Conservation (phyloP, 768 basidiomycete genomes). For the Terana coerulea region DNA sequence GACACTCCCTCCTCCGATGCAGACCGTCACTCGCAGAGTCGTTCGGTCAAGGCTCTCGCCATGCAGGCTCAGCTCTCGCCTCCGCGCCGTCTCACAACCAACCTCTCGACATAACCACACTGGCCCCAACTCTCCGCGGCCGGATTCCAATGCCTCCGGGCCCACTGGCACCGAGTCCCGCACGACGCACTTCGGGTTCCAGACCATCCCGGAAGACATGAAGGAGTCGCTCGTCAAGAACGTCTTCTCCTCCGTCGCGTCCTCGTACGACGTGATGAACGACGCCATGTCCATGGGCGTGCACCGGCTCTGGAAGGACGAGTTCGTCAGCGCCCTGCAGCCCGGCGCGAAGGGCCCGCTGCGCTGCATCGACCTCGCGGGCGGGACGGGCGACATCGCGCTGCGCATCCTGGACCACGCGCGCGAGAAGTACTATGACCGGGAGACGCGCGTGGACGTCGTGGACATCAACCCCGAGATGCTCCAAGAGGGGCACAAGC, state of each 20-base stretch:
- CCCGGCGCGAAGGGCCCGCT: constrained; percentile 73
- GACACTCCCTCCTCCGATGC: constrained; percentile 10
- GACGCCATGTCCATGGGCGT: constrained; percentile 97
- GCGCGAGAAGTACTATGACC: constrained; percentile 81
- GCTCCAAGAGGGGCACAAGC: constrained; percentile 85
- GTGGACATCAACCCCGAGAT: constrained; percentile 96
- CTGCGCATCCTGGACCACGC: constrained; percentile 90
- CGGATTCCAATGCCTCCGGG: neutral
- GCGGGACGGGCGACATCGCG: constrained; percentile 97
- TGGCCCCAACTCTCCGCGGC: neutral
- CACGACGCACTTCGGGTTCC: constrained; percentile 92
- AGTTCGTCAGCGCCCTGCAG: constrained; percentile 69
- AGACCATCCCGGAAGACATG: constrained; percentile 75
- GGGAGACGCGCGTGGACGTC: constrained; percentile 85
- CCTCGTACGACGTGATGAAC: constrained; percentile 97
- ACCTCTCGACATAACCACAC: constrained; percentile 1
- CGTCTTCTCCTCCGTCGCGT: constrained; percentile 95
- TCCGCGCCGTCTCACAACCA: neutral
- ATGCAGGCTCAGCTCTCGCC: constrained; percentile 5
- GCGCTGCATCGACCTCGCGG: constrained; percentile 92
- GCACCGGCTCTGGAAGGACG: constrained; percentile 96
- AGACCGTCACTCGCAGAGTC: constrained; percentile 14
- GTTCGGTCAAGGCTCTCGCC: neutral
- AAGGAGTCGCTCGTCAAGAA: constrained; percentile 90
- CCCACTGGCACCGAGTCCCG: constrained; percentile 18